Base-by-base conservation (phyloP, 192 early-diverging fungal genomes). In the Lunasporangiospora selenospora region DNA sequence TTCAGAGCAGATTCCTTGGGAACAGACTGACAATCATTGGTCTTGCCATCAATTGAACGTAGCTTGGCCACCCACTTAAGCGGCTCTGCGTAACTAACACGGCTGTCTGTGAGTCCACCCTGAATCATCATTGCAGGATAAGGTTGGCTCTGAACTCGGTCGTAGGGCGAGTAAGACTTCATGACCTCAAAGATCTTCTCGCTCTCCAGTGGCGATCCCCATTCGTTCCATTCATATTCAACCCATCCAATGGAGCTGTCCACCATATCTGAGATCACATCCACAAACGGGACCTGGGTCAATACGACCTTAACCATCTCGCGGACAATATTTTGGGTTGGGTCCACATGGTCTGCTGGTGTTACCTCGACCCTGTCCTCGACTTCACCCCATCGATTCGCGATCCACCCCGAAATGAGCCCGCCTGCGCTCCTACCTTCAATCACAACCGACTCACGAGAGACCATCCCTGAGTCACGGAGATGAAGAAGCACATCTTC, bases 251-350 rank as follows among this genome's bases (percentile, higher is more conserved):
- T 47, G 18, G 61, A 41, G 9, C 54, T 42, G 23, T 76, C 64
- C 18, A 56, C 19, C 75, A 67, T 76, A n/a, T 33, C 58, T 8
- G 64, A 39, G 42, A 76, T 76, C 27, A 76, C 75, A 27, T 76
- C 75, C 31, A 76, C 6, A 19, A 76, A 76, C 7, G 75, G 75
- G 2, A 62, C 75, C 21, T 76, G 63, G 0, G 75, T 32, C 18
- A 76, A n/a, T 11, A 76, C 64, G 0, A 56, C 75, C 16, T 62
- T 65, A 18, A 76, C 75, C 75, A 76, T 62, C 57, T 71, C 67
- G 8, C 46, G 33, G 16, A 71, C 67, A 32, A 71, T 71, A 19
- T 71, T 71, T 13, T n/a, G n/a, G n/a, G n/a, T 24, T 16, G 12
- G 37, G 21, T 29, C 16, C 6, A n/a, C n/a, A n/a, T n/a, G n/a